Evolutionary conservation across 805 yeast genomes (phyloP), one percentile per base, ranked within the genome.

Genomic region (Ogataea ganodermae): DNA sequence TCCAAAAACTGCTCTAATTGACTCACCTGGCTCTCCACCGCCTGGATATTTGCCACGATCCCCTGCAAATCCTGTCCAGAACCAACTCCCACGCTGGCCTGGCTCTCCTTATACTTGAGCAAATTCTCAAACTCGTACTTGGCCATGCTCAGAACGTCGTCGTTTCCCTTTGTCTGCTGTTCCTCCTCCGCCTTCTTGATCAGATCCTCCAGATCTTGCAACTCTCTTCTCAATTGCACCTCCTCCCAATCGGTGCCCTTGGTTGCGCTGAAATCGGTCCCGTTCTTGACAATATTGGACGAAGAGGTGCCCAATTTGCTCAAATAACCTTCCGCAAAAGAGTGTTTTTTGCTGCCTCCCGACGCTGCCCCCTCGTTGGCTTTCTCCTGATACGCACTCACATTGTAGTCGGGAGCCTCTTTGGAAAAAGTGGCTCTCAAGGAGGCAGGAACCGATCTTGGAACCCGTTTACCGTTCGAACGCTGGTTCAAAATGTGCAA

Each of bases 171-270:
- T 49, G 42, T 61, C 32, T 72, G 70, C 31, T 78, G 70, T 22
- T 75, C 80, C 14, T 66, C 62, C 52, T 79, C 80, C 2, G 87
- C 84, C 48, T 78, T 75, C 7, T 69, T 72, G 46, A 87, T 76
- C 56, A 82, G 75, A n/a, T 72, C 67, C 57, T 90, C 96, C 40
- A 91, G 68, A 51, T 87, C 88, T 10, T 82, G 75, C 51, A 92
- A 73, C 62, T 90, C 92, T 42, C 91, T 79, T 68, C 83, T 82
- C 55, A 90, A 75, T 56, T 94, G 78, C 13, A 86, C 95, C 59
- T 86, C 89, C 65, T 91, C 97, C 96, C 97, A 89, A 60, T 90
- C 96, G 1, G 89, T 82, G n/a, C 84, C 90, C 57, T 79, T 78
- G 3, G 81, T 84, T 1, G 81, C 75, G 3, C 85, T 78, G 62